Base-by-base conservation (phyloP, 2,329 filamentous ascomycete genomes). In the Geoglossum cookeanum region DNA sequence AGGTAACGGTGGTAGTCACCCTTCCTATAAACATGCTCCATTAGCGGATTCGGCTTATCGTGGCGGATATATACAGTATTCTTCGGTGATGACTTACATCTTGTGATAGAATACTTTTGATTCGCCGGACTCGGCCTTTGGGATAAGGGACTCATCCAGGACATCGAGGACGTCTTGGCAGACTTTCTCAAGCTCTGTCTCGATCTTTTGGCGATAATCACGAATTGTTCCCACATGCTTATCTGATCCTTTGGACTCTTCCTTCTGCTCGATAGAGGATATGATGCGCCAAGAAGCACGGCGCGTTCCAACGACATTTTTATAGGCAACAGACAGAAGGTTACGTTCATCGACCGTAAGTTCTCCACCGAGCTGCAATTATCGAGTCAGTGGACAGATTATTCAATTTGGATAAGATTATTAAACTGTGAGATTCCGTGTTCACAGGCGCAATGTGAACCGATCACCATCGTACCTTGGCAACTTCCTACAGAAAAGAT, bases 31-130 rank as follows among this genome's bases (percentile, higher is more conserved):
- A 45, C 32, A 35, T 33, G 48, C 61, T 56, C 63, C 58, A 47
- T 57, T 32, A 60, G 58, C 35, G 22, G 22, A 30, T 44, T 57
- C 65, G 57, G 62, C 61, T 55, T 51, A 45, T 56, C 13, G 35
- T 48, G 44, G 15, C 35, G 17, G 59, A 58, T 52, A 29, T 30
- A 13, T 39, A 33, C 51, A 39, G 29, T 3, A 27, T 39, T n/a
- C 27, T 17, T 54, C 11, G 51, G 33, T 3, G 27, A 17, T 15
- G 35, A 55, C 55, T 11, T 39, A 96, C 91, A 97, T 97, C 84
- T 97, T 97, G 85, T 96, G 90, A 79, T 97, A 97, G 76, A 97
- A 97, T 71, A 97, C 91, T 84, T 96, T 97, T 73, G 89, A 95
- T 80, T 97, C 91, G 77, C 91, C 91, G 64, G 87, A 85, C 75